A percentile compares a stretch with the other conserved stretches of the same genome.
phyloP scores from a whole-genome alignment of 345 rosid species.

The Brassica incana region DNA sequence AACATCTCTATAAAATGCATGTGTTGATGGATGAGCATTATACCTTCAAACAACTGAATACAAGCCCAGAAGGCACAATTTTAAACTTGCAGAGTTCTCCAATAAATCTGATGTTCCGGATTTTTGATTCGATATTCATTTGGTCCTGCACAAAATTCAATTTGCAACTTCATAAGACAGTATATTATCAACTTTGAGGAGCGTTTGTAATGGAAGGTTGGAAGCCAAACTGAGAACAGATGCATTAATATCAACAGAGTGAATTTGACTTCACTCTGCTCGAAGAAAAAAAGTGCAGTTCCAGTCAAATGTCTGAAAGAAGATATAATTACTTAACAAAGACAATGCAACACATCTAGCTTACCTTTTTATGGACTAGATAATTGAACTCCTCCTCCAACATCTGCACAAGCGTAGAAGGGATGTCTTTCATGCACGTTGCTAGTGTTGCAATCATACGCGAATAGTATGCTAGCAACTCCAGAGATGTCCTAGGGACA shows the following conservation, averaged over 20 bases:
- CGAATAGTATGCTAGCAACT: slow-evolving; percentile 91
- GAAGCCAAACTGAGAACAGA: slow-evolving; percentile 8
- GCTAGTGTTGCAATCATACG: slow-evolving; percentile 95
- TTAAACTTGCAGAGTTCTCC: slow-evolving; percentile 98
- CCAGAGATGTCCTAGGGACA: slow-evolving; percentile 97
- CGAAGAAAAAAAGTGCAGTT: slow-evolving; percentile 21
- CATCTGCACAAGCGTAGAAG: slow-evolving; percentile 86
- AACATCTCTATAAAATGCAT: slow-evolving; percentile 20
- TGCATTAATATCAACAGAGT: slow-evolving; percentile 8
- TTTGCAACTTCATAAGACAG: slow-evolving; percentile 23
- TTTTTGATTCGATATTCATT: slow-evolving; percentile 98
- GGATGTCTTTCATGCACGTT: slow-evolving; percentile 93
- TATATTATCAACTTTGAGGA: slow-evolving; percentile 3
- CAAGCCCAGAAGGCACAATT: slow-evolving; percentile 77
- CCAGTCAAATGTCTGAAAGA: slow-evolving; percentile 1
- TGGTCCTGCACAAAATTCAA: slow-evolving; percentile 74
- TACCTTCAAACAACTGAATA: slow-evolving; percentile 97
- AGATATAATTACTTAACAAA: slow-evolving; percentile 9
- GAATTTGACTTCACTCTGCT: slow-evolving; percentile 11
- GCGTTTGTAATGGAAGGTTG: not conserved
- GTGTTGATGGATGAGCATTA: slow-evolving; percentile 7
- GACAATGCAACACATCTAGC: slow-evolving; percentile 3
- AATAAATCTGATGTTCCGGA: slow-evolving; percentile 93
- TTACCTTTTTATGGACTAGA: slow-evolving; percentile 90
- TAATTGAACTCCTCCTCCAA: slow-evolving; percentile 97